Conservation (phyloP, 1,139 yeast species). For the Pneumocystis canis region DNA sequence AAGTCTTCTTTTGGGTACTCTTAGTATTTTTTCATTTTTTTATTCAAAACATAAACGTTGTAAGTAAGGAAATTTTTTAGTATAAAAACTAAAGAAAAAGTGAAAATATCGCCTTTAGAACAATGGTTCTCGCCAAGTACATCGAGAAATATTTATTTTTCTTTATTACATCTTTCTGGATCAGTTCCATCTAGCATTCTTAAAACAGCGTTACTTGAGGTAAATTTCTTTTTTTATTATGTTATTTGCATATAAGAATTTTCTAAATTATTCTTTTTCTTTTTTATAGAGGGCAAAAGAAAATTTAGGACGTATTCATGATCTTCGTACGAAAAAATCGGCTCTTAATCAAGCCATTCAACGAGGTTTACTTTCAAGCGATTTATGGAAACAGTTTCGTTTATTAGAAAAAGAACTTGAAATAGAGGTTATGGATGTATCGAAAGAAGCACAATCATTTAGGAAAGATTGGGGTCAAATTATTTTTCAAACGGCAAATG, state of each 20-base stretch:
- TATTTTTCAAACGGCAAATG: conserved; percentile 69
- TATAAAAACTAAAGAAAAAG: conserved; percentile 16
- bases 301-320: conserved; percentile 51
- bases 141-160: conserved; percentile 48
- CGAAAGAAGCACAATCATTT: conserved; percentile 56
- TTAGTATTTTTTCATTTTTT: conserved; percentile 55
- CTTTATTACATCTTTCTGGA: conserved; percentile 25
- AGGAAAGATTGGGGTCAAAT: conserved; percentile 71
- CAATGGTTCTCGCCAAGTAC: conserved; percentile 60
- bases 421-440: conserved; percentile 62
- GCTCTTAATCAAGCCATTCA: conserved; percentile 60
- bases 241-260: neutral
- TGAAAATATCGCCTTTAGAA: conserved; percentile 40
- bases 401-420: conserved; percentile 67
- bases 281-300: conserved; percentile 61
- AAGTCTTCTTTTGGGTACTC: conserved; percentile 52
- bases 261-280: conserved; percentile 34
- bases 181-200: neutral
- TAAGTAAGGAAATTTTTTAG: neutral
- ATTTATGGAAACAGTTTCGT: conserved; percentile 62
- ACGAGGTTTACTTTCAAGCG: conserved; percentile 83
- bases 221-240: neutral
- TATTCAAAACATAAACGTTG: conserved; percentile 24
- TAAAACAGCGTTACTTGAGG: neutral
- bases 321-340: conserved; percentile 59